Evolutionary conservation across 805 yeast species (phyloP), one percentile per base, ranked within the genome.

Genomic region (Candida hungchunana): DNA sequence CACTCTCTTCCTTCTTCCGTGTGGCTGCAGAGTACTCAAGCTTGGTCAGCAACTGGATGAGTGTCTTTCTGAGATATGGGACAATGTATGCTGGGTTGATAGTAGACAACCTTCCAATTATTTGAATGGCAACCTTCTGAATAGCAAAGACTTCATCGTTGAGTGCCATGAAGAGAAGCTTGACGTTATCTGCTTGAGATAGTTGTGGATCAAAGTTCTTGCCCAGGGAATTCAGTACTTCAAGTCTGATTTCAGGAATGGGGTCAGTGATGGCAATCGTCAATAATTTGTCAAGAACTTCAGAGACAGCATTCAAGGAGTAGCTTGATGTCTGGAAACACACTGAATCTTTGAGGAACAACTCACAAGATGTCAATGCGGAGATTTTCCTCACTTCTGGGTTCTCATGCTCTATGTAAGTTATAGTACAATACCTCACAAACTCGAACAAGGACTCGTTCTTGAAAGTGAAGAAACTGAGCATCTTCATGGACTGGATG

Each of bases 61-160:
- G 62, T 0, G 90, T 77, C 55, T 87, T 90, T 48, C 97, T 71
- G 36, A 93, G 66, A 0, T 95, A 85, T 0, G 99, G 98, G 25
- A 90, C 88, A 44, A 93, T 85, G 58, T 87, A 90, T 0, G 98
- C 97, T 0, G 99, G 97, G 51, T 93, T 93, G 26, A 87, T 81
- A 2, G 76, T 62, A 0, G 96, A 82, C 13, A 93, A 62, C 37
- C 97, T 71, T 3, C 98, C 97, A 40, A 93, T 75, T 9, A 89
- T 72, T 32, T 70, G 71, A 22, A 90, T 75, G 0, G 95, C 82
- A 12, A 77, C 82, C 49, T 83, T 78, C 37, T 96, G 73, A 9
- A 93, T 82, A 9, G 77, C 78, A 54, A 93, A 93, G 2, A 74
- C 75, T 58, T 90, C 97, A 60, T 93, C 99, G 54, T 93, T 85